Conservation (phyloP, 169 alveolate species). For the Miamiensis avidus region DNA sequence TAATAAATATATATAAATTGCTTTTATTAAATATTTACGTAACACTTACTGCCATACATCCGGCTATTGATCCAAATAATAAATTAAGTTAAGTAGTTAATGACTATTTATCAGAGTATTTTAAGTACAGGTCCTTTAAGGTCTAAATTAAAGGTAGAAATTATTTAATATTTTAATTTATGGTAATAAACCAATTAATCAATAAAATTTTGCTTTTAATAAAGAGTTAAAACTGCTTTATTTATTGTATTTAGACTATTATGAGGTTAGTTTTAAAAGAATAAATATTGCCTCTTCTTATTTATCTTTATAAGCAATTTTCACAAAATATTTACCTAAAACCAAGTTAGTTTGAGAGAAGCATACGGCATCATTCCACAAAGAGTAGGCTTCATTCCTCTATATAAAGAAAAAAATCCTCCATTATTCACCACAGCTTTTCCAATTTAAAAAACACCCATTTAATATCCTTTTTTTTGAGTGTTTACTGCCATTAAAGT, state of each 20-base stretch:
- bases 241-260: too few relatives aligned
- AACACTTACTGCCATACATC: constrained; percentile 44
- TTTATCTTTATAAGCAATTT: too few relatives aligned
- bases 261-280: too few relatives aligned
- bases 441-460: constrained; percentile 22
- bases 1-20: too few relatives aligned
- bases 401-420: constrained; percentile 51
- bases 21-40: background rate
- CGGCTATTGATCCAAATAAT: constrained; percentile 47
- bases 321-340: constrained; percentile 14
- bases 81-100: constrained; percentile 12
- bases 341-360: constrained; percentile 47
- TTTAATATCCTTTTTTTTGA: constrained; percentile 14
- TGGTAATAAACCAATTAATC: constrained; percentile 21
- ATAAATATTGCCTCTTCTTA: too few relatives aligned
- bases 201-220: constrained; percentile 16
- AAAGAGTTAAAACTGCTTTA: too few relatives aligned
- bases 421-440: constrained; percentile 27
- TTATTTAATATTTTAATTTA: background rate
- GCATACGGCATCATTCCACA: constrained; percentile 54
- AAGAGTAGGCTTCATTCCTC: constrained; percentile 59
- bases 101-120: background rate
- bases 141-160: background rate
- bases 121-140: background rate
- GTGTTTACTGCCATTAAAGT: constrained; percentile 41